Evolutionary conservation across 2,329 filamentous ascomycete genomes (phyloP).

Genomic region (Bipolaris bicolor): DNA sequence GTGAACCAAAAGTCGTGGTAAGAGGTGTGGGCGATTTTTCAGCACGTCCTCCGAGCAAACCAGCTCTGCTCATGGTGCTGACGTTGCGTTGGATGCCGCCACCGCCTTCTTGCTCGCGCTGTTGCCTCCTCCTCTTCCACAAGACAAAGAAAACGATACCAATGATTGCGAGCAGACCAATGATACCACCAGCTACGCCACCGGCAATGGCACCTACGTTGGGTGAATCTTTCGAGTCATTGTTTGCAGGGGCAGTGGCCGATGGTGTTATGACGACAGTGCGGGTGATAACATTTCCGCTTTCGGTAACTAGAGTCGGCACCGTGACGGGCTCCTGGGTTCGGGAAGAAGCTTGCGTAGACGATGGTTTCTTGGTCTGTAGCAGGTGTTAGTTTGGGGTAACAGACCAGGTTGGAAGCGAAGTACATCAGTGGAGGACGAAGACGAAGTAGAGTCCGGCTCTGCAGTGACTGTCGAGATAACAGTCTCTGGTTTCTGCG

Average conservation of each 20-base stretch:
- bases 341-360: slow-evolving; percentile 19
- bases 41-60: slow-evolving; percentile 45
- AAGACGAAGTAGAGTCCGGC: slow-evolving; percentile 17
- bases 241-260: slow-evolving; percentile 18
- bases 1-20: slow-evolving; percentile 35
- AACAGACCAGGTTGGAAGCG: slow-evolving; percentile 14
- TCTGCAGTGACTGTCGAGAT: slow-evolving; percentile 33
- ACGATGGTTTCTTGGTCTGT: slow-evolving; percentile 23
- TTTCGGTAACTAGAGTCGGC: slow-evolving; percentile 51
- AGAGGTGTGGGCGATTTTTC: slow-evolving; percentile 38
- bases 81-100: slow-evolving; percentile 49
- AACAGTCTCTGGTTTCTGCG: slow-evolving; percentile 35
- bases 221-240: slow-evolving; percentile 15
- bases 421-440: slow-evolving; percentile 27
- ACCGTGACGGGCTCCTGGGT: slow-evolving; percentile 26
- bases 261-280: slow-evolving; percentile 51
- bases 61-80: slow-evolving; percentile 57
- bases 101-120: slow-evolving; percentile 24
- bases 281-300: slow-evolving; percentile 52
- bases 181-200: slow-evolving; percentile 51
- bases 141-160: slow-evolving; percentile 50
- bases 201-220: slow-evolving; percentile 56
- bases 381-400: slow-evolving; percentile 15
- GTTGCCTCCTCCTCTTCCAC: slow-evolving; percentile 41
- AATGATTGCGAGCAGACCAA: slow-evolving; percentile 47